These are phyloP conservation scores for Taphrina deformans DNA, from an alignment of 1,139 yeast species.

Conservation along the genomic window DNA sequence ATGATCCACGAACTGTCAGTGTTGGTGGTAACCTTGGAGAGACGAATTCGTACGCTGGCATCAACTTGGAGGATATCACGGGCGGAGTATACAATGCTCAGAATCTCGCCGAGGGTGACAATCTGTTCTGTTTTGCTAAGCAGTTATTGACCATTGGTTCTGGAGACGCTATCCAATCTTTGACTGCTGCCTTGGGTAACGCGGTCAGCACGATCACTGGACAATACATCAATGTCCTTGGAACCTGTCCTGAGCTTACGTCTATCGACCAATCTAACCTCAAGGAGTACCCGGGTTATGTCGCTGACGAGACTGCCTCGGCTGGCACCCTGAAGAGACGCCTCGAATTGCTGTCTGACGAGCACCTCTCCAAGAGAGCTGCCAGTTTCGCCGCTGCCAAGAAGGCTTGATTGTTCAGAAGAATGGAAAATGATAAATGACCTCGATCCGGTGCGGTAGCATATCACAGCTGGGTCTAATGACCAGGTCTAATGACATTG, in stretches of 20 bases:
- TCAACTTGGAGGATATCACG: constrained; percentile 8
- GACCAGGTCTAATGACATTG: too few species aligned
- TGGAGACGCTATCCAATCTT: constrained; percentile 14
- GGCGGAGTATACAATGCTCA: constrained; percentile 7
- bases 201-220: constrained; percentile 8
- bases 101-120: constrained; percentile 17
- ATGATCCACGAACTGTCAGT: constrained; percentile 5
- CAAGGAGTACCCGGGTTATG: constrained; percentile 2
- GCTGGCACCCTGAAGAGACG: neutral
- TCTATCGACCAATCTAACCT: neutral
- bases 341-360: neutral
- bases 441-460: neutral
- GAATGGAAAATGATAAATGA: neutral
- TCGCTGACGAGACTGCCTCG: constrained; percentile 1
- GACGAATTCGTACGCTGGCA: constrained; percentile 22
- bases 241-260: constrained; percentile 1
- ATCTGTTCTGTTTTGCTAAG: constrained; percentile 10
- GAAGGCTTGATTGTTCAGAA: neutral
- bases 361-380: constrained; percentile 1
- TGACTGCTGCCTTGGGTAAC: neutral
- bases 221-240: constrained; percentile 10
- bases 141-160: constrained; percentile 4
- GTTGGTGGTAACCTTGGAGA: constrained; percentile 22
- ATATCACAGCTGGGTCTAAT: neutral
- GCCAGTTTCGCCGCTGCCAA: neutral